A percentile compares a stretch with the other conserved stretches of the same genome.
phyloP scores from a whole-genome alignment of 2,329 filamentous ascomycete genomes.

The Blumeriella jaapii region DNA sequence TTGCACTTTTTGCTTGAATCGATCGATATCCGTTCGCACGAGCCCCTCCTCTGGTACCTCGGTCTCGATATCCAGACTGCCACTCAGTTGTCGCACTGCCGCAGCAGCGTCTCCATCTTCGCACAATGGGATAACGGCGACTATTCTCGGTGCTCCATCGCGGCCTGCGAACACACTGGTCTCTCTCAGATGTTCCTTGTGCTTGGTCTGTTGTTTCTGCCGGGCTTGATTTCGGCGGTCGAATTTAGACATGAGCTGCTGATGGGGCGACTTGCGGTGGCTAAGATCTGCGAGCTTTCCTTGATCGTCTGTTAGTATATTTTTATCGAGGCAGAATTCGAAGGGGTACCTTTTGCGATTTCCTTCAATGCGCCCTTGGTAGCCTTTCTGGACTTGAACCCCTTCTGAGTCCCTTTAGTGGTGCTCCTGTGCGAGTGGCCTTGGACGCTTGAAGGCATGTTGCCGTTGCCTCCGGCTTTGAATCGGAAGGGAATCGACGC shows the following conservation, averaged over 20 bases:
- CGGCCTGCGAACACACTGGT: constrained; percentile 74
- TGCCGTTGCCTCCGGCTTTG: constrained; percentile 58
- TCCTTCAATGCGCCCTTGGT: constrained; percentile 83
- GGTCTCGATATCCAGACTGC: constrained; percentile 66
- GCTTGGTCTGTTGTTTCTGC: constrained; percentile 75
- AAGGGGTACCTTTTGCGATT: constrained; percentile 58
- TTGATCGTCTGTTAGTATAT: constrained; percentile 29
- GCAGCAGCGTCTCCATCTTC: constrained; percentile 54
- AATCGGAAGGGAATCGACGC: constrained; percentile 74
- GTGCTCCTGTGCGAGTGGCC: constrained; percentile 85
- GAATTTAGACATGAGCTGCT: constrained; percentile 95
- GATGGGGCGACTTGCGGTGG: constrained; percentile 77
- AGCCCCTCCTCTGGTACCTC: constrained; percentile 46
- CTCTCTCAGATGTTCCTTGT: constrained; percentile 69
- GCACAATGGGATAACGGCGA: constrained; percentile 80
- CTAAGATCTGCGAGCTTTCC: constrained; percentile 69
- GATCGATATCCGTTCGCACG: constrained; percentile 61
- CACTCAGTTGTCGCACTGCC: constrained; percentile 61
- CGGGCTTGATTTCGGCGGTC: constrained; percentile 91
- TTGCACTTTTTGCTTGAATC: constrained; percentile 90
- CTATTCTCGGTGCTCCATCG: constrained; percentile 76
- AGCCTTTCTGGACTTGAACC: constrained; percentile 85
- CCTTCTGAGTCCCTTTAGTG: constrained; percentile 78
- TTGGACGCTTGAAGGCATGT: constrained; percentile 60
- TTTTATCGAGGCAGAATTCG: constrained; percentile 4